phyloP scores from a whole-genome alignment of 257 asterid genomes.

The Nemophila menziesii region DNA sequence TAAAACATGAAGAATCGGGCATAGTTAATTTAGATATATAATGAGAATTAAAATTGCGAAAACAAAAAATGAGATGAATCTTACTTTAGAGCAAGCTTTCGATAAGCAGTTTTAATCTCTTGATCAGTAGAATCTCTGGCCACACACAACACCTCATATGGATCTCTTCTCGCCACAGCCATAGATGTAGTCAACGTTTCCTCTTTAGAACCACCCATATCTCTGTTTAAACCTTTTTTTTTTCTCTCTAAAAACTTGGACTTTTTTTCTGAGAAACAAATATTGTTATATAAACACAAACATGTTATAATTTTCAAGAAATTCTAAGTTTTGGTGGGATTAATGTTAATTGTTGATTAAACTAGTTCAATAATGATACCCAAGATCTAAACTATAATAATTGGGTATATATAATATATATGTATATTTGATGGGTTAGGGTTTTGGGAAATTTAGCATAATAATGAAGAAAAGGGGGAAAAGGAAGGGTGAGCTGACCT shows the following conservation, averaged over 20 bases:
- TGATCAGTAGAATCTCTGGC: constrained; percentile 87
- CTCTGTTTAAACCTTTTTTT: constrained; percentile 11
- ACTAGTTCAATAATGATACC: background rate
- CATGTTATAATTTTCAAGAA: no score
- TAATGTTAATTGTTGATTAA: background rate
- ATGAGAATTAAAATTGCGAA: background rate
- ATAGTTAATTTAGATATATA: background rate
- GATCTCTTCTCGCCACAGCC: constrained; percentile 68
- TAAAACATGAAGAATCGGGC: background rate
- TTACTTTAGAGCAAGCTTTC: constrained; percentile 97
- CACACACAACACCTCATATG: constrained; percentile 85
- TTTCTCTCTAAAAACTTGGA: constrained; percentile 6
- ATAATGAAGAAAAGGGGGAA: constrained; percentile 1
- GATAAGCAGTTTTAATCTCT: constrained; percentile 91
- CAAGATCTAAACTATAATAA: constrained; percentile 9
- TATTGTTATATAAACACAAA: no score
- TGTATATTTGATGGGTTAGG: background rate
- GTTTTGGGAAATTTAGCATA: constrained; percentile 5
- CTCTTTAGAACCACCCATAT: constrained; percentile 51
- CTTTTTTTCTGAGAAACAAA: constrained; percentile 14
- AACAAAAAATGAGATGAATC: constrained; percentile 12
- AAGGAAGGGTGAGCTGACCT: background rate
- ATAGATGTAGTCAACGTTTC: constrained; percentile 77
- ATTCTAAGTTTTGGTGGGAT: constrained; percentile 17
- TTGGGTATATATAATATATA: background rate